A percentile compares a stretch with the other conserved stretches of the same genome.
These are phyloP conservation scores for Oxytropis ochrocephala DNA, from an alignment of 306 rosid genomes.

Conservation along the genomic window DNA sequence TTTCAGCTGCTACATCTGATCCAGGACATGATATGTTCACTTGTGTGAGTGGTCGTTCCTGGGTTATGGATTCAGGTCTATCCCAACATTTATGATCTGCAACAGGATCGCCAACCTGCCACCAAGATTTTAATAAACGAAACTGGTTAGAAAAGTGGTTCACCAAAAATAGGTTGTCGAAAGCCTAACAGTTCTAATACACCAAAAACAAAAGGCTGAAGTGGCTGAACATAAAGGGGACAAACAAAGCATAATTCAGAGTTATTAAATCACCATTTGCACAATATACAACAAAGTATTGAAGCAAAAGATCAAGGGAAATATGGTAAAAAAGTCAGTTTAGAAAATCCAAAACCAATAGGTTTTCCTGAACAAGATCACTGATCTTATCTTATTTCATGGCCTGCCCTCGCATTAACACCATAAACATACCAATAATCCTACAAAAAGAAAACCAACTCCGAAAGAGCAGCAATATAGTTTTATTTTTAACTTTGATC, in stretches of 20 bases:
- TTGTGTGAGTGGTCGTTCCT: constrained; percentile 67
- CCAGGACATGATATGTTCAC: constrained; percentile 71
- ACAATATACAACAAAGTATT: not conserved
- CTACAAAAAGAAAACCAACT: not conserved
- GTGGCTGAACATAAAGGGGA: not conserved
- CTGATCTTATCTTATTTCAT: constrained; percentile 5
- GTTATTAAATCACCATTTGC: not conserved
- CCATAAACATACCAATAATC: not conserved
- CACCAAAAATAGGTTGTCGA: not conserved
- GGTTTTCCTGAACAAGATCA: not conserved
- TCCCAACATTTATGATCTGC: constrained; percentile 83
- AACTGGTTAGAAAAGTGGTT: constrained; percentile 5
- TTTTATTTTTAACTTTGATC: constrained; percentile 5
- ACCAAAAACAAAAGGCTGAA: no score
- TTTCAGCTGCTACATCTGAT: constrained; percentile 87
- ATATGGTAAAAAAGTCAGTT: not conserved
- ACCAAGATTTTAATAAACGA: constrained; percentile 10
- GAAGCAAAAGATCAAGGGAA: not conserved
- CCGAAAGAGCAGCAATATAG: not conserved
- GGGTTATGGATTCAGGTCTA: constrained; percentile 74
- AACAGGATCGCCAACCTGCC: constrained; percentile 82
- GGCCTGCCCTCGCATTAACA: not conserved
- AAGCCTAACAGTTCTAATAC: no score
- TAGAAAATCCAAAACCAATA: not conserved
- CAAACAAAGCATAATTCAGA: not conserved